Percentiles rank a stretch among this genome's conserved stretches.
Evolutionary conservation across 768 basidiomycete species (phyloP).

Genomic region (Neoboletus magnificus): DNA sequence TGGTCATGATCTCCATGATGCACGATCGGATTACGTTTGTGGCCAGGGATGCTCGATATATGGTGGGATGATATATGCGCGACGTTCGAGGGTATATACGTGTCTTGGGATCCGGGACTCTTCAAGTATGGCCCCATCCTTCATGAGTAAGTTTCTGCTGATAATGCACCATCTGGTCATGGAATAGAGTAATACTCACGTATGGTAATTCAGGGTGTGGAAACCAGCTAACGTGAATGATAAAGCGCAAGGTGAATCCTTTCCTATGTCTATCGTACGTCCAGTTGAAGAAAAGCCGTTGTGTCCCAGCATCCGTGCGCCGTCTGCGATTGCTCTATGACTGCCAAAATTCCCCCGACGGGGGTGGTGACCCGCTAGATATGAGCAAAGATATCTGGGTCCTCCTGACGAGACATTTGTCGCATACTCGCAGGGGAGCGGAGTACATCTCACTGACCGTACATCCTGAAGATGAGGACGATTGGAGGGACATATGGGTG

Average conservation of each 20-base stretch:
- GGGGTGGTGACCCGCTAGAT: background rate
- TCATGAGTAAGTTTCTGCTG: conserved; percentile 57
- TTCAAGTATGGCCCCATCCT: conserved; percentile 50
- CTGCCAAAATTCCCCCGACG: background rate
- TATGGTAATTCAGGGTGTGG: conserved; percentile 25
- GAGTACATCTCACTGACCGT: conserved; percentile 66
- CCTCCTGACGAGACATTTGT: conserved; percentile 73
- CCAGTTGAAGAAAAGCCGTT: background rate
- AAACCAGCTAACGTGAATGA: conserved; percentile 44
- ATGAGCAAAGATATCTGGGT: conserved; percentile 64
- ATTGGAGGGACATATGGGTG: conserved; percentile 23
- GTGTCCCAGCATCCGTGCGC: conserved; percentile 36
- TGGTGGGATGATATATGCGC: conserved; percentile 76
- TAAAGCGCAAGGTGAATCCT: conserved; percentile 31
- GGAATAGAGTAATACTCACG: background rate
- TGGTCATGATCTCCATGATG: background rate
- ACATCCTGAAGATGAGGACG: conserved; percentile 42
- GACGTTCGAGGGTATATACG: conserved; percentile 74
- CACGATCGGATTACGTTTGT: background rate
- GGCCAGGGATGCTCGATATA: conserved; percentile 50
- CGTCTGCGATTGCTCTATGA: conserved; percentile 42
- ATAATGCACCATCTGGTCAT: background rate
- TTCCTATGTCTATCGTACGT: conserved; percentile 13
- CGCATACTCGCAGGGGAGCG: conserved; percentile 50
- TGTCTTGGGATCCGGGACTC: conserved; percentile 80